These are phyloP conservation scores for Berkeleyomyces rouxiae DNA, from an alignment of 2,329 filamentous ascomycete genomes.

Conservation along the genomic window DNA sequence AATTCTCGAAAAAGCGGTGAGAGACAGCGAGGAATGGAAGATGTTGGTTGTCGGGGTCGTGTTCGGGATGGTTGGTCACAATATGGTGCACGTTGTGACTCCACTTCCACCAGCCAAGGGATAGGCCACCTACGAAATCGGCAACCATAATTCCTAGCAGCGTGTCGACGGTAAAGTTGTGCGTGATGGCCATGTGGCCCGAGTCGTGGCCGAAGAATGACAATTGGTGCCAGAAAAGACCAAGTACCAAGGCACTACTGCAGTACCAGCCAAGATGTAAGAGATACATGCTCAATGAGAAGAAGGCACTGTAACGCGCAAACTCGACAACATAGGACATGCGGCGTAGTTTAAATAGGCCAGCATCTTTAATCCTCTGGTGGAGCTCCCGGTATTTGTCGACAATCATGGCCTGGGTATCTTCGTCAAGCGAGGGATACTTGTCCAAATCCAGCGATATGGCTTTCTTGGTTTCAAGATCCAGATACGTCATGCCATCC, in stretches of 20 bases:
- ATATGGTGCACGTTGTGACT: slow-evolving; percentile 96
- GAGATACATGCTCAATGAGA: slow-evolving; percentile 42
- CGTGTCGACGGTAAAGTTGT: slow-evolving; percentile 68
- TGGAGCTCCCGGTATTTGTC: slow-evolving; percentile 68
- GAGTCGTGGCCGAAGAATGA: slow-evolving; percentile 91
- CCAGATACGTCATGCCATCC: slow-evolving; percentile 48
- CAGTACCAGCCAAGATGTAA: slow-evolving; percentile 50
- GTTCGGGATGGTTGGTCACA: slow-evolving; percentile 85
- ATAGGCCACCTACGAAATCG: slow-evolving; percentile 76
- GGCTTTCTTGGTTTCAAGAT: slow-evolving; percentile 56
- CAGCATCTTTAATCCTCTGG: slow-evolving; percentile 52
- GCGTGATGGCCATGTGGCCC: slow-evolving; percentile 93
- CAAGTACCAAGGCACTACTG: slow-evolving; percentile 57
- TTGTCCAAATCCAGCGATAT: slow-evolving; percentile 57
- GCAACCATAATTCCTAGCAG: slow-evolving; percentile 81
- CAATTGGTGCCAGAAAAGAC: slow-evolving; percentile 83
- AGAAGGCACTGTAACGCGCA: slow-evolving; percentile 51
- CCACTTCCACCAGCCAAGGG: slow-evolving; percentile 91
- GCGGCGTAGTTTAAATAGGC: slow-evolving; percentile 76
- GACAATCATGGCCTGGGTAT: slow-evolving; percentile 60
- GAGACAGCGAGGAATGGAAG: slow-evolving; percentile 79
- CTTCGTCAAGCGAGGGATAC: slow-evolving; percentile 61
- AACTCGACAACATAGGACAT: slow-evolving; percentile 59
- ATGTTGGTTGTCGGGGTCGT: slow-evolving; percentile 89
- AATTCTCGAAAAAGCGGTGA: slow-evolving; percentile 56